Evolutionary conservation across 768 basidiomycete species (phyloP).

Genomic region (Podaxis rugospora): DNA sequence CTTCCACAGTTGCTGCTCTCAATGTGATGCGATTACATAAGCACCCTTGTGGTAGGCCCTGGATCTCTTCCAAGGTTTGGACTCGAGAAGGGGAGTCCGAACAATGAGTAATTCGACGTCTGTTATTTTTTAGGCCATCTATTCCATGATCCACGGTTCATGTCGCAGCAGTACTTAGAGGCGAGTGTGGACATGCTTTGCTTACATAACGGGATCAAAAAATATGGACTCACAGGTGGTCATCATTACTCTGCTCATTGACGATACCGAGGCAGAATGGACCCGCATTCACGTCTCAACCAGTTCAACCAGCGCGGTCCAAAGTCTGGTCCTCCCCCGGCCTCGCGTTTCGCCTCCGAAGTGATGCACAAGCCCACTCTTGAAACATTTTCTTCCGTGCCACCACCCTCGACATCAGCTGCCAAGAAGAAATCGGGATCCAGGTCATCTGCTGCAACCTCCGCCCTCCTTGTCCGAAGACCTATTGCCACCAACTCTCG

Average conservation of each 20-base stretch:
- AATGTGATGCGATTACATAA: slow-evolving; percentile 2
- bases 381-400: slow-evolving; percentile 18
- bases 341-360: slow-evolving; percentile 41
- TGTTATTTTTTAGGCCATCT: neutral
- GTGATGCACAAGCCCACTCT: slow-evolving; percentile 19
- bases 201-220: slow-evolving; percentile 21
- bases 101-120: neutral
- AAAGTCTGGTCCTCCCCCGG: slow-evolving; percentile 53
- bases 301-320: slow-evolving; percentile 74
- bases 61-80: neutral
- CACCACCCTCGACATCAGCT: slow-evolving; percentile 37
- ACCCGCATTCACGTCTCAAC: slow-evolving; percentile 70
- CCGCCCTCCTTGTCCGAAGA: slow-evolving; percentile 30
- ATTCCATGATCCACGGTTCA: neutral
- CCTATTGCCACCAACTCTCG: slow-evolving; percentile 79
- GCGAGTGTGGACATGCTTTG: slow-evolving; percentile 7
- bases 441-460: slow-evolving; percentile 23
- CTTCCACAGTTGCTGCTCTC: neutral
- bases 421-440: slow-evolving; percentile 31
- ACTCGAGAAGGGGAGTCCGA: neutral
- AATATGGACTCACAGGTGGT: neutral
- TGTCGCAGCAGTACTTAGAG: too few relatives aligned
- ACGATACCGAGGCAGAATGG: slow-evolving; percentile 39
- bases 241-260: neutral
- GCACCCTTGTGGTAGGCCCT: neutral